phyloP scores from a whole-genome alignment of 2,329 filamentous ascomycete species.

The Penicillium sp. region DNA sequence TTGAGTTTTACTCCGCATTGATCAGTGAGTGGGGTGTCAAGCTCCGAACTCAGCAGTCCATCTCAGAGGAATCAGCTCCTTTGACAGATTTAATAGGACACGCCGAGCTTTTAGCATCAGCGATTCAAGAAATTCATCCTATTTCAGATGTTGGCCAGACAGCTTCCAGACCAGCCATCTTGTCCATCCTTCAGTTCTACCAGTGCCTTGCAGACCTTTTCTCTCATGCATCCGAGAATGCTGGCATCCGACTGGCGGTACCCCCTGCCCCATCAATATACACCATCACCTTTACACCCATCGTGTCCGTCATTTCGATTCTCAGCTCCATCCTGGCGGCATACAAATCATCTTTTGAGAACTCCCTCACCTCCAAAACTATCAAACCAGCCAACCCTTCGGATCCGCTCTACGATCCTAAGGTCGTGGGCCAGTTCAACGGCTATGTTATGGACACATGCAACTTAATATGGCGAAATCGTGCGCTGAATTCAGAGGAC shows the following conservation, averaged over 20 bases:
- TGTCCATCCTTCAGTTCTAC: constrained; percentile 67
- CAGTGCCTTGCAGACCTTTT: constrained; percentile 62
- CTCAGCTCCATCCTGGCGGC: constrained; percentile 67
- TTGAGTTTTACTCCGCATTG: constrained; percentile 67
- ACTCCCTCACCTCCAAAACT: constrained; percentile 49
- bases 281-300: constrained; percentile 66
- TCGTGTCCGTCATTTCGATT: constrained; percentile 64
- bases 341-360: constrained; percentile 75
- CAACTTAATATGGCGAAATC: constrained; percentile 77
- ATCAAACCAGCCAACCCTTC: constrained; percentile 33
- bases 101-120: constrained; percentile 57
- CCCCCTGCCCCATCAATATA: constrained; percentile 70
- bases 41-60: constrained; percentile 29
- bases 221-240: constrained; percentile 52
- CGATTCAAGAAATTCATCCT: constrained; percentile 57
- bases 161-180: constrained; percentile 36
- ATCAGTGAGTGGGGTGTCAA: constrained; percentile 56
- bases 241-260: constrained; percentile 64
- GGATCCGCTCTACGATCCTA: constrained; percentile 53
- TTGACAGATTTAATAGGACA: constrained; percentile 50
- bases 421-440: constrained; percentile 71
- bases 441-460: constrained; percentile 84
- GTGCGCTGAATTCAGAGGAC: constrained; percentile 67
- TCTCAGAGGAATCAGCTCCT: constrained; percentile 29
- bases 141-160: constrained; percentile 21